These are phyloP conservation scores for Pichia heedii DNA, from an alignment of 805 yeast species.

Conservation along the genomic window DNA sequence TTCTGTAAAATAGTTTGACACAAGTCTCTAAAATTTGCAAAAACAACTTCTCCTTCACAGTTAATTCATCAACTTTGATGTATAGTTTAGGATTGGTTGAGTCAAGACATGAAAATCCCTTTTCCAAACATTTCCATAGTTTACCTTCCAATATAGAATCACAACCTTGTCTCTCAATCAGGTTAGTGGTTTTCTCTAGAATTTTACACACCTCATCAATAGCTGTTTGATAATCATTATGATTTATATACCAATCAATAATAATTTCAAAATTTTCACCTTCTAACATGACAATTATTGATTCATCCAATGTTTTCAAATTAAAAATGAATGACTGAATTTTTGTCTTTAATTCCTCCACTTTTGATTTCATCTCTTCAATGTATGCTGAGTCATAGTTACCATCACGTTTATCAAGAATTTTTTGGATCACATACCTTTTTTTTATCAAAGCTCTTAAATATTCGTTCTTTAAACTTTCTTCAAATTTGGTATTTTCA, in stretches of 20 bases:
- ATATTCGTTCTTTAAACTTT: conserved; percentile 12
- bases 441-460: conserved; percentile 2
- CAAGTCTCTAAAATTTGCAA: conserved; percentile 31
- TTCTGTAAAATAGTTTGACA: conserved; percentile 26
- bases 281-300: conserved; percentile 18
- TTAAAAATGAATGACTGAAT: conserved; percentile 14
- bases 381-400: background rate
- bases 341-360: background rate
- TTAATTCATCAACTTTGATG: conserved; percentile 12
- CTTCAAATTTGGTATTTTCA: conserved; percentile 22
- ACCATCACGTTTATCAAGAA: background rate
- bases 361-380: background rate
- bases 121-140: conserved; percentile 29
- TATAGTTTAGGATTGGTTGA: conserved; percentile 12
- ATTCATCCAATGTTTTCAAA: conserved; percentile 10
- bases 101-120: conserved; percentile 28
- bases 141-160: conserved; percentile 17
- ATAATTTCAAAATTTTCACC: conserved; percentile 25
- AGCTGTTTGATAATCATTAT: conserved; percentile 23
- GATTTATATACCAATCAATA: conserved; percentile 24
- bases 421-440: background rate
- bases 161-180: conserved; percentile 15
- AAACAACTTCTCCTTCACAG: conserved; percentile 31
- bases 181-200: conserved; percentile 12
- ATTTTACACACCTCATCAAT: conserved; percentile 19